Conservation (phyloP, 345 rosid species). For the Anacardium occidentale region DNA sequence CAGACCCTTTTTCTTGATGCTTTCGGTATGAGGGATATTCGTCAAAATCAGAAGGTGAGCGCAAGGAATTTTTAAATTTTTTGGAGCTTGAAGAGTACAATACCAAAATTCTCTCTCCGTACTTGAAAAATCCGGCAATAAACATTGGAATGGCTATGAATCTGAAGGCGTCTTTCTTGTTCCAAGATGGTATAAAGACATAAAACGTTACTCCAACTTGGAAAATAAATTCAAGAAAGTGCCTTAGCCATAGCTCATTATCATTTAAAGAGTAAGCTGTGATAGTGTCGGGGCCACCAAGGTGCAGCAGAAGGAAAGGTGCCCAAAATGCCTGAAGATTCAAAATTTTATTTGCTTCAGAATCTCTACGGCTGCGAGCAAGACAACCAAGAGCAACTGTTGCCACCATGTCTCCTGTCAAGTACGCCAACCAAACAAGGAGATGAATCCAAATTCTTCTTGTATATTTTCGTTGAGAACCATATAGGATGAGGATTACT, state of each 20-base stretch:
- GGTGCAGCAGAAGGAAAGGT: constrained; percentile 42
- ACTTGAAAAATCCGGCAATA: too few species aligned
- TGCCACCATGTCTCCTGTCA: constrained; percentile 26
- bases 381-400: constrained; percentile 21
- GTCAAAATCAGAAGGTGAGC: neutral
- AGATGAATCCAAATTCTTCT: neutral
- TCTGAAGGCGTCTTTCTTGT: too few species aligned
- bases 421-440: constrained; percentile 21
- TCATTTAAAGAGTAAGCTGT: constrained; percentile 40
- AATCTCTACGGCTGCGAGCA: neutral
- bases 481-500: constrained; percentile 17
- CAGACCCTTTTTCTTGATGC: neutral
- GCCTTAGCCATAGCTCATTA: constrained; percentile 38
- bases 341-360: neutral
- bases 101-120: constrained; percentile 2
- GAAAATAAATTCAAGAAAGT: constrained; percentile 23
- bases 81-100: neutral
- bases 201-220: constrained; percentile 21
- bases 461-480: constrained; percentile 15
- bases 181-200: too few species aligned
- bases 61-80: neutral
- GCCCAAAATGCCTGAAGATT: constrained; percentile 32
- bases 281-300: constrained; percentile 46
- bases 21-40: too few species aligned
- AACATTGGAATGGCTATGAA: too few species aligned